phyloP scores from a whole-genome alignment of 2,329 filamentous ascomycete genomes.

The Hypocrella siamensis region DNA sequence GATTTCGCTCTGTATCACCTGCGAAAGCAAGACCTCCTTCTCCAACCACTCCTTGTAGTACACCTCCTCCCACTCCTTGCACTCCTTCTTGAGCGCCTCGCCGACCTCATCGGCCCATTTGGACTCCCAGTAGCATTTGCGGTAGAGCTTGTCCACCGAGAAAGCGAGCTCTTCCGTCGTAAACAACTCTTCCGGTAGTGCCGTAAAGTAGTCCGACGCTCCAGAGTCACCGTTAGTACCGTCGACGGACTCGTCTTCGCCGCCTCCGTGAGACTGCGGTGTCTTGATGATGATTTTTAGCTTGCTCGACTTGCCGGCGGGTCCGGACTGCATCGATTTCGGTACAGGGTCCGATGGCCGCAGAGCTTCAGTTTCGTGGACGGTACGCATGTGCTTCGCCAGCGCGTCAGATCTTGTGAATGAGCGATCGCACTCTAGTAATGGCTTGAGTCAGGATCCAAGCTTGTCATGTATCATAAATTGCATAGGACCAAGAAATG shows the following conservation, averaged over 20 bases:
- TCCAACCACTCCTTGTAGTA: constrained; percentile 62
- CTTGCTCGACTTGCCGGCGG: constrained; percentile 30
- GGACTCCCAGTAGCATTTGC: constrained; percentile 54
- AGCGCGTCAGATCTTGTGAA: constrained; percentile 93
- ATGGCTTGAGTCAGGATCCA: too few species aligned
- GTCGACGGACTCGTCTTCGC: constrained; percentile 38
- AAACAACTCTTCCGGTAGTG: constrained; percentile 43
- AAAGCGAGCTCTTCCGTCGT: constrained; percentile 47
- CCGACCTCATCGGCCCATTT: constrained; percentile 57
- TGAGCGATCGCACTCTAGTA: constrained; percentile 94
- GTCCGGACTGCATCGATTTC: constrained; percentile 44
- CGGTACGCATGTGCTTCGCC: constrained; percentile 96
- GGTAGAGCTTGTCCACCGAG: constrained; percentile 42
- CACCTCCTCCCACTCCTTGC: constrained; percentile 47
- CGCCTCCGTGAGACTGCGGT: constrained; percentile 38
- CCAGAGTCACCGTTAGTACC: constrained; percentile 37
- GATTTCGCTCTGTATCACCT: constrained; percentile 50
- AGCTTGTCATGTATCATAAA: constrained; percentile 19
- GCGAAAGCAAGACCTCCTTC: constrained; percentile 66
- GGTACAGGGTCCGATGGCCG: constrained; percentile 64
- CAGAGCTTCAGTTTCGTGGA: constrained; percentile 90
- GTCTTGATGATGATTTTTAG: constrained; percentile 51
- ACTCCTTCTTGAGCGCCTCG: constrained; percentile 47
- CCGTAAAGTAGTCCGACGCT: constrained; percentile 42
- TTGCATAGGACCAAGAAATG: constrained; percentile 6